These are phyloP conservation scores for Fusarium papillatum DNA, from an alignment of 2,329 filamentous ascomycete genomes.

Conservation along the genomic window DNA sequence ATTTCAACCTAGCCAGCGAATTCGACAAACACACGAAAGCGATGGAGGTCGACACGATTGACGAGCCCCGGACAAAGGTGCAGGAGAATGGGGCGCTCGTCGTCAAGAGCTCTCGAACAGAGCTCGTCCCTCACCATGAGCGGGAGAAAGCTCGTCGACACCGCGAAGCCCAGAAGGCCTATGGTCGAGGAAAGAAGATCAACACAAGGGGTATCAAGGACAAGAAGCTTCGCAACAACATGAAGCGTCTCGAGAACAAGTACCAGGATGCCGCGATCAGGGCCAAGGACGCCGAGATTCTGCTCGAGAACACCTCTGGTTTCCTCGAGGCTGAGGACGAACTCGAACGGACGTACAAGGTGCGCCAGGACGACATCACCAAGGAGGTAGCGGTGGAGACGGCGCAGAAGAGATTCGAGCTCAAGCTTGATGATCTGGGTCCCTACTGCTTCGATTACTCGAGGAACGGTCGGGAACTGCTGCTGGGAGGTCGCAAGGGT, in stretches of 20 bases:
- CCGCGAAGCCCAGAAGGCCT: conserved; percentile 78
- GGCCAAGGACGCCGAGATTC: conserved; percentile 95
- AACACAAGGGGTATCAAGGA: conserved; percentile 82
- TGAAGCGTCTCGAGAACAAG: conserved; percentile 84
- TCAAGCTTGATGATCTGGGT: conserved; percentile 85
- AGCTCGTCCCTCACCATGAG: conserved; percentile 66
- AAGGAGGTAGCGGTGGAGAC: conserved; percentile 83
- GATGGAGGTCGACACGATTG: conserved; percentile 55
- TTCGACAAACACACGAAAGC: conserved; percentile 28
- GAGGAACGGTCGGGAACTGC: conserved; percentile 86
- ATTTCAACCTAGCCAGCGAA: conserved; percentile 25
- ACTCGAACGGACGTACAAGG: conserved; percentile 92
- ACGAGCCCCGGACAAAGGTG: conserved; percentile 51
- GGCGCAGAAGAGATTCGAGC: conserved; percentile 92
- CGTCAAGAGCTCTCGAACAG: conserved; percentile 62
- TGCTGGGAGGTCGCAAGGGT: conserved; percentile 91
- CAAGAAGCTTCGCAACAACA: conserved; percentile 88
- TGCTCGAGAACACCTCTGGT: conserved; percentile 88
- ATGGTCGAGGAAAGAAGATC: conserved; percentile 87
- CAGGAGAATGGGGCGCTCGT: conserved; percentile 67
- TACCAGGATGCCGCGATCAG: conserved; percentile 85
- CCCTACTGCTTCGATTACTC: conserved; percentile 94
- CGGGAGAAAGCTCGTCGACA: conserved; percentile 64
- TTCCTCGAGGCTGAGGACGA: conserved; percentile 91
- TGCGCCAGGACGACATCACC: conserved; percentile 89